phyloP scores from a whole-genome alignment of 169 alveolate genomes.

The Plasmodium berghei region DNA sequence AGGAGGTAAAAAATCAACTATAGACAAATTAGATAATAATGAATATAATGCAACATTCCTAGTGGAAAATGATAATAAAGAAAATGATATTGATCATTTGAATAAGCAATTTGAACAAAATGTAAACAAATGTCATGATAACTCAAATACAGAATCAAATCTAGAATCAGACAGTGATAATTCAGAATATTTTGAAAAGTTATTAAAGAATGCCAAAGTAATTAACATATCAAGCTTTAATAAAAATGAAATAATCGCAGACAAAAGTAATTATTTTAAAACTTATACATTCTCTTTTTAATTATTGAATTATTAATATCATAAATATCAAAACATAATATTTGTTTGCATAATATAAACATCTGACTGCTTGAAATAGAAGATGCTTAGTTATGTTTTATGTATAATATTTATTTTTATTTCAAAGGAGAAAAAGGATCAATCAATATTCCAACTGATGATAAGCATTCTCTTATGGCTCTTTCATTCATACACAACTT shows the following conservation, averaged over 20 bases:
- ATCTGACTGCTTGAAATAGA: too few relatives aligned
- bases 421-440: constrained; percentile 56
- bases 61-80: constrained; percentile 53
- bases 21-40: constrained; percentile 47
- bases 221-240: constrained; percentile 53
- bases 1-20: constrained; percentile 24
- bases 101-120: constrained; percentile 18
- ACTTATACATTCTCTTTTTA: constrained; percentile 6
- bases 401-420: constrained; percentile 11
- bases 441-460: constrained; percentile 33
- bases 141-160: constrained; percentile 67
- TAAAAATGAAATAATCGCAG: constrained; percentile 66
- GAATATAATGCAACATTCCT: constrained; percentile 68
- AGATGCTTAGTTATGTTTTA: background rate
- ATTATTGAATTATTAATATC: background rate
- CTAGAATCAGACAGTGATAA: constrained; percentile 75
- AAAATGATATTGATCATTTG: constrained; percentile 21
- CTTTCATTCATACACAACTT: constrained; percentile 54
- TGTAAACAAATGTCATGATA: constrained; percentile 8
- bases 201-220: constrained; percentile 74
- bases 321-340: too few relatives aligned
- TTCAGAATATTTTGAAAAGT: constrained; percentile 75
- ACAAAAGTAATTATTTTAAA: constrained; percentile 10
- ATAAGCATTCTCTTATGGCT: constrained; percentile 60
- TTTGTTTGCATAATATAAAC: too few relatives aligned